Evolutionary conservation across 2,329 filamentous ascomycete genomes (phyloP), one percentile per base, ranked within the genome.

Genomic region (Alternaria arbusti): DNA sequence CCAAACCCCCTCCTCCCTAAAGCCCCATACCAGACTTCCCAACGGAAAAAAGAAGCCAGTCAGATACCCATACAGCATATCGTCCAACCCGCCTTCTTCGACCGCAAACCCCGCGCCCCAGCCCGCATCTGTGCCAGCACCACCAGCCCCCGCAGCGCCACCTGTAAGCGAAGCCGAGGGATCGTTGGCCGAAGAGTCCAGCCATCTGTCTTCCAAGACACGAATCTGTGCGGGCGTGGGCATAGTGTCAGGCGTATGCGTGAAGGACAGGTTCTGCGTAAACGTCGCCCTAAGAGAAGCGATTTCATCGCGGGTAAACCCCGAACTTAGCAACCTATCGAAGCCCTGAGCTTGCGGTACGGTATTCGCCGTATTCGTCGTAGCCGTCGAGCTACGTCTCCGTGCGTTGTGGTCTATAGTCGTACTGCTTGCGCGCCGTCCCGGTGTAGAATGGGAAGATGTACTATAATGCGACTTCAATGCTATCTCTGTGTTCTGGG

Each of bases 1-100:
- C 88, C 94, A 97, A 63, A 98, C 89, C 1, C 92, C 94, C 61
- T 96, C 92, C 79, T 97, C 93, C 63, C 94, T 86, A 68, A 95
- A 86, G 54, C 96, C 83, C 93, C 94, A 97, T 56, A 91, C 89
- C 60, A 95, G 83, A 73, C 92, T 94, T 0, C 93, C 95, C 10
- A 98, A 80, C 5, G 96, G 96, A 88, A 95, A 98, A 78, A 99
- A 91, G 84, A 98, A 99, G 0, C 96, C 96, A 73, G 96, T 92
- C 63, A 96, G 83, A 79, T 96, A 93, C 5, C 94, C 96, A 81
- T 90, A 92, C 62, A 98, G 85, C 83, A 97, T 88, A 74, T 96
- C 90, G 74, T 98, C 95, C 47, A 97, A 83, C 11, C 91, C 86
- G 0, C 87, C 89, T 50, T 85, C 84, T 49, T 85, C 81, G 59